Base-by-base conservation (phyloP, 495 filamentous ascomycete genomes). In the Lineolata rhizophorae region DNA sequence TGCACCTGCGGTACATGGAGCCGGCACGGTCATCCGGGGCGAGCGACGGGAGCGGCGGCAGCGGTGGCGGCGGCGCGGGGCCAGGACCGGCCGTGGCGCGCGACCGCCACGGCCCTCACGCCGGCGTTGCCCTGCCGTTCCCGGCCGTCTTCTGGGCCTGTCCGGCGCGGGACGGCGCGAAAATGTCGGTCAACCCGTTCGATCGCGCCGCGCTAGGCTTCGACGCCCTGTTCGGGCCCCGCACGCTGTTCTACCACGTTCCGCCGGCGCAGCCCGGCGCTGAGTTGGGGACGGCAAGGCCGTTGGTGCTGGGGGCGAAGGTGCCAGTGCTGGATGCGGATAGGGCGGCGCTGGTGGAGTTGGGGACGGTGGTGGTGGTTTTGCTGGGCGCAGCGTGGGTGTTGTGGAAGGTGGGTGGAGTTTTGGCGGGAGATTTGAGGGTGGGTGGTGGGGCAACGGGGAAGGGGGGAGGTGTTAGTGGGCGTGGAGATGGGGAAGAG, bases 141-240 rank as follows among this genome's bases (percentile, higher is more conserved):
- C 90, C 83, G 3, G 64, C 71, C 2, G 64, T 94, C 1, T 95
- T 97, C 58, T 95, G 85, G 85, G 87, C 83, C 1, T 97, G 87
- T 47, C 59, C 62, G 2, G 65, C 68, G 15, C 69, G 78, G 24
- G 75, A 78, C 27, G 76, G 64, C 16, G 65, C 62, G 1, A 71
- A 77, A 51, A 77, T 91, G 59, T 51, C 62, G 0, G 67, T 58
- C 3, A 93, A 72, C 45, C 87, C 87, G 1, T 97, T 97, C 48
- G 87, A 94, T 50, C 58, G 76, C 12, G 58, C 58, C 17, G 70
- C 78, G 48, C 50, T 97, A 14, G 87, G 85, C 12, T 95, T 84
- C 54, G 87, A 95, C 34, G 72, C 65, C 1, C 48, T 90, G 16
- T 94, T 97, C 48, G 72, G 67, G 3, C 64, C 71, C 13, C 58